phyloP scores from a whole-genome alignment of 106 monocot species.

The Triglochin maritima region DNA sequence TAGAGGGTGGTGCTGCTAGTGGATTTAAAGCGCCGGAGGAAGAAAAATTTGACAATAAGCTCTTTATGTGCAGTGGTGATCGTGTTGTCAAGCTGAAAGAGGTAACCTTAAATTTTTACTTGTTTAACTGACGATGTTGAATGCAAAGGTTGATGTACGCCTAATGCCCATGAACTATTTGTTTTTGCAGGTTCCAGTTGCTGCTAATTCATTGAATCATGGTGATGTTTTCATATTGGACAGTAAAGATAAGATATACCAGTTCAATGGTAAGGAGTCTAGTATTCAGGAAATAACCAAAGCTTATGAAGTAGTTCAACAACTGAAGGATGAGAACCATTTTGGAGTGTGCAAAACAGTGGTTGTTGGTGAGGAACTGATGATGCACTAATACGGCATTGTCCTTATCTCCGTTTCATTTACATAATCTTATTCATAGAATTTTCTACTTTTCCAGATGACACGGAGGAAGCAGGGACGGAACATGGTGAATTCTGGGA shows the following conservation, averaged over 20 bases:
- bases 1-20: constrained; percentile 58
- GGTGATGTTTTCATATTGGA: constrained; percentile 30
- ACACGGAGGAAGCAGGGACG: constrained; percentile 20
- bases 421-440: too few relatives aligned
- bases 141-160: neutral
- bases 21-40: constrained; percentile 45
- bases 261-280: constrained; percentile 24
- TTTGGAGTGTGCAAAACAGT: constrained; percentile 17
- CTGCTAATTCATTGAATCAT: constrained; percentile 20
- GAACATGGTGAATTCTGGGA: constrained; percentile 27
- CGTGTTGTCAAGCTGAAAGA: constrained; percentile 45
- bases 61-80: constrained; percentile 56
- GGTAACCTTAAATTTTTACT: constrained; percentile 13
- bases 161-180: neutral
- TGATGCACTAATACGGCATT: neutral
- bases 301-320: constrained; percentile 21
- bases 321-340: constrained; percentile 21
- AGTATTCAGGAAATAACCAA: constrained; percentile 26
- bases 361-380: constrained; percentile 13
- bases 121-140: neutral
- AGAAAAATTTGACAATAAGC: constrained; percentile 46
- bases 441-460: constrained; percentile 13
- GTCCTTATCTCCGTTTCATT: neutral
- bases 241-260: constrained; percentile 20
- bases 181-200: constrained; percentile 20